Base-by-base conservation (phyloP, 1,284 basidiomycete species). In the Ceratobasidium sp. region DNA sequence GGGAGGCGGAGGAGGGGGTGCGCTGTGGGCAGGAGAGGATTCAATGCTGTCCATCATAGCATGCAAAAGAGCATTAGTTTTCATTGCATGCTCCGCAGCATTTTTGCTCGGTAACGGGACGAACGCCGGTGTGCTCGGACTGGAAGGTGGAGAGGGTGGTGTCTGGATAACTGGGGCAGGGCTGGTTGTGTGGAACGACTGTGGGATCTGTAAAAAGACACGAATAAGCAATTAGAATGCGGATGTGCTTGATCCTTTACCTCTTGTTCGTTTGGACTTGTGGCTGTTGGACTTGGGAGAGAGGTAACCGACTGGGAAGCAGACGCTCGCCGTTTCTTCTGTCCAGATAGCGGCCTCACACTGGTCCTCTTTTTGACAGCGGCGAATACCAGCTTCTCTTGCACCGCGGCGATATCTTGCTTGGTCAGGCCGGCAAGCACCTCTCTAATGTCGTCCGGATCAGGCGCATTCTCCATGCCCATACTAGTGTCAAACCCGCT, bases 41-140 rank as follows among this genome's bases (percentile, higher is more conserved):
- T 86, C 84, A 75, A 92, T 89, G 75, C 88, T 90, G 74, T 88
- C 86, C 46, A 90, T 85, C 23, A 91, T 85, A 1, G 90, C 88
- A 75, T 89, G 86, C 43, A 92, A 82, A 43, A 92, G 80, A 34
- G 88, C 89, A 76, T 80, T 89, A 6, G 87, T 88, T 79, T 88
- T 88, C 28, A 83, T 84, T 48, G 82, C 82, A 58, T 84, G 83
- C 64, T 88, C 87, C 61, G 81, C 76, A 32, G 79, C 41, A 26
- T 55, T 50, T 34, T 72, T 62, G 71, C 21, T n/a, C n/a, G 55
- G 69, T 10, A 21, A 16, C n/a, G 72, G 30, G 23, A 34, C 36
- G 34, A 41, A 39, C 16, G 57, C 23, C 23, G 18, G 52, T n/a
- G 41, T 39, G 26, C 18, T 34, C 26, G 72, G 28, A 26, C 45